phyloP scores from a whole-genome alignment of 371 early-diverging fungal genomes.

The Paraphysoderma sedebokerense region DNA sequence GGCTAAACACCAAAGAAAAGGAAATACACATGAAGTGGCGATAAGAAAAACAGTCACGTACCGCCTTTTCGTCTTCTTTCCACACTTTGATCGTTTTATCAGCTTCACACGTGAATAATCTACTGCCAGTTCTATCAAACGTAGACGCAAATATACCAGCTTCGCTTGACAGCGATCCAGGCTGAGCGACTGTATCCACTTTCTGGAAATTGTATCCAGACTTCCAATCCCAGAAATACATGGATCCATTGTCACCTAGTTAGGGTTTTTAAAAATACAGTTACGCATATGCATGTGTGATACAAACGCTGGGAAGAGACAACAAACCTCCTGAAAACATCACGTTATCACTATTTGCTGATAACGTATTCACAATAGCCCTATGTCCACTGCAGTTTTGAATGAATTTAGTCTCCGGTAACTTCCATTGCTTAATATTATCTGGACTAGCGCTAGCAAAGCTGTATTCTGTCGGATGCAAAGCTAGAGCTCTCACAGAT shows the following conservation, averaged over 20 bases:
- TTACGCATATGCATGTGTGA: slow-evolving; percentile 1
- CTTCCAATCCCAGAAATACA: slow-evolving; percentile 95
- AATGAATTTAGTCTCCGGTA: slow-evolving; percentile 78
- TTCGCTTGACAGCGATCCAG: slow-evolving; percentile 92
- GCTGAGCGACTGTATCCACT: slow-evolving; percentile 65
- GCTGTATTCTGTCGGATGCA: slow-evolving; percentile 83
- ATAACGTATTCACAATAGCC: slow-evolving; percentile 75
- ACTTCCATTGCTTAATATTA: slow-evolving; percentile 77
- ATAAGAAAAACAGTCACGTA: slow-evolving; percentile 12
- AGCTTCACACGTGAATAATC: slow-evolving; percentile 93
- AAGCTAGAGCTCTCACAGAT: slow-evolving; percentile 73
- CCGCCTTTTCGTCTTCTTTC: slow-evolving; percentile 57
- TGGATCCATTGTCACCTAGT: slow-evolving; percentile 73
- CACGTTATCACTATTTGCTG: slow-evolving; percentile 78
- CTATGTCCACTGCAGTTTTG: slow-evolving; percentile 79
- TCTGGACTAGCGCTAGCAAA: slow-evolving; percentile 87
- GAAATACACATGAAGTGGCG: neutral
- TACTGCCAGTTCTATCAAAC: slow-evolving; percentile 84
- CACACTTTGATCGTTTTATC: slow-evolving; percentile 97
- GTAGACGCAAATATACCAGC: slow-evolving; percentile 86
- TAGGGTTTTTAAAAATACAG: neutral
- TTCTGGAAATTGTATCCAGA: slow-evolving; percentile 87
- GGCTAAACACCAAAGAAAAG: neutral
- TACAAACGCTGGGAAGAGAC: neutral
- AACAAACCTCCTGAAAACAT: slow-evolving; percentile 69